Base-by-base conservation (phyloP, 768 basidiomycete genomes). In the Tulasnella sp. region DNA sequence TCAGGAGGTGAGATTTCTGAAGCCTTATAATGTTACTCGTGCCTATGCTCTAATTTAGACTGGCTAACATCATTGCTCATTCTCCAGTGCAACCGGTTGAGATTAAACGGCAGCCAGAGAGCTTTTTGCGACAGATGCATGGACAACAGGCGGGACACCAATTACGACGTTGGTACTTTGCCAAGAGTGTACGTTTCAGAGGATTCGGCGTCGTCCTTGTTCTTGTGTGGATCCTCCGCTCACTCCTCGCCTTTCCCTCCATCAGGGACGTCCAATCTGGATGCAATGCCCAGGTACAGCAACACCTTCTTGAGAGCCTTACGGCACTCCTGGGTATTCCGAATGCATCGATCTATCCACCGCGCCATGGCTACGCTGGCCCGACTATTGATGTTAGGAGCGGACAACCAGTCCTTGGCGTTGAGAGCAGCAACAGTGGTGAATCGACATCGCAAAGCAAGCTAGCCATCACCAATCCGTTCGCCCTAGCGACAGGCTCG, bases 41-140 rank as follows among this genome's bases (percentile, higher is more conserved):
- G 31, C 31, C 28, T 34, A 8, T n/a, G 60, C 34, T 28, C 60
- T 64, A 31, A 34, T 64, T 24, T 64, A 11, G 60, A 64, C 60
- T 64, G 60, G 60, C 44, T 16, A 64, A 28, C 60, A 24, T 14
- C 7, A 31, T 6, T 24, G 7, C 60, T 64, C 37, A 3, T n/a
- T n/a, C 44, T 44, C 72, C 42, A 96, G 93, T 96, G 94, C 88
- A 96, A 96, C 85, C 93, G 95, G 5, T 88, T 96, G 75, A 96
- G 96, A 83, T 89, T 96, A 78, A 95, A 92, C 87, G 96, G 94
- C 84, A 94, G 96, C 86, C 88, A 94, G 54, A 89, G 92, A 31
- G 90, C 89, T 2, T 94, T 95, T 0, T 96, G 94, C 82, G 90
- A 90, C 0, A 92, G 91, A 40, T 96, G 95, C 83, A 89, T 90